These are phyloP conservation scores for Ailanthus altissimus DNA, from an alignment of 345 rosid genomes.

Conservation along the genomic window DNA sequence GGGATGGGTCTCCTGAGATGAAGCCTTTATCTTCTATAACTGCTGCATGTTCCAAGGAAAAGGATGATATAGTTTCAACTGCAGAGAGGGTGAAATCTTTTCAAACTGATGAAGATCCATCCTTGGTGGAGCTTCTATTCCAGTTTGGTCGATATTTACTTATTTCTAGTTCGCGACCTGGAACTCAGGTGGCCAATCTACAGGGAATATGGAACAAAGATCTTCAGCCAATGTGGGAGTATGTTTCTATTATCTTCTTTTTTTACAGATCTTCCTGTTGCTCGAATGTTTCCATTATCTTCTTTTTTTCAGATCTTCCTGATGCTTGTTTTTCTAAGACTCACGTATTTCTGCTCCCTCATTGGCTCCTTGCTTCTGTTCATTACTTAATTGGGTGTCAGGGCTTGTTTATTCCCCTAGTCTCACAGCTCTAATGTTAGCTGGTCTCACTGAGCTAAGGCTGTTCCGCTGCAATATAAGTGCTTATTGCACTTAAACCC, in stretches of 20 bases:
- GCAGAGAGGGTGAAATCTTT: constrained; percentile 78
- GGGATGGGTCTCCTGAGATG: neutral
- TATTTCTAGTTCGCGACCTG: constrained; percentile 84
- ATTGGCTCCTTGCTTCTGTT: neutral
- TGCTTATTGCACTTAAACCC: neutral
- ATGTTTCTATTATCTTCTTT: constrained; percentile 32
- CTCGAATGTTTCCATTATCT: neutral
- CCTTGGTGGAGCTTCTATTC: constrained; percentile 74
- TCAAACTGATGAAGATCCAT: constrained; percentile 79
- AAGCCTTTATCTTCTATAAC: neutral
- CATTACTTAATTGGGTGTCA: neutral
- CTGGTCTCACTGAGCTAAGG: neutral
- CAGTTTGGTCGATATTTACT: constrained; percentile 88
- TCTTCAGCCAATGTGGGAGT: constrained; percentile 88
- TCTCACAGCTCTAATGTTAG: neutral
- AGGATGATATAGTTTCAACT: constrained; percentile 41
- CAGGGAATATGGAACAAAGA: constrained; percentile 96
- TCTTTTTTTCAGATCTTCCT: constrained; percentile 2
- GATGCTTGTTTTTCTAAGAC: neutral
- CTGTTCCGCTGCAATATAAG: neutral
- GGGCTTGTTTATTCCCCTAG: neutral
- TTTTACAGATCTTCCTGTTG: neutral
- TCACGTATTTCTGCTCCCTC: neutral
- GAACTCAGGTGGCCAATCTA: constrained; percentile 90
- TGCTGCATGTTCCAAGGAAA: constrained; percentile 24